Conservation (phyloP, 1,284 basidiomycete genomes). For the Leccinum olivaceoglutinosum region DNA sequence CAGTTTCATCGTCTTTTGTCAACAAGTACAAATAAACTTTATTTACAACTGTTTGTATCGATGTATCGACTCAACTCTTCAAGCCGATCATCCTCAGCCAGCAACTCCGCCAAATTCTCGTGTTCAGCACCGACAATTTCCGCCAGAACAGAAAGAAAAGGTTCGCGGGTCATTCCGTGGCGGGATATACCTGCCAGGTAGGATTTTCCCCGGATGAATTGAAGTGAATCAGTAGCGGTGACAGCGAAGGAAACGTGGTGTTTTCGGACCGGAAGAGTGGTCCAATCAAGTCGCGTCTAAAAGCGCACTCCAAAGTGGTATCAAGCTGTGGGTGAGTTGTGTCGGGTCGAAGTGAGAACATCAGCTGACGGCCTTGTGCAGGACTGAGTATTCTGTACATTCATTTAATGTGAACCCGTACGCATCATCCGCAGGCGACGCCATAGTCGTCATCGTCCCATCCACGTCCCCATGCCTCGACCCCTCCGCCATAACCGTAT, state of each 20-base stretch:
- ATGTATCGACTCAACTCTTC: too few species aligned
- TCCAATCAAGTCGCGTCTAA: constrained; percentile 84
- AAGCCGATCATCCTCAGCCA: too few species aligned
- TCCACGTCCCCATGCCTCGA: constrained; percentile 26
- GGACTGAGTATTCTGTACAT: constrained; percentile 30
- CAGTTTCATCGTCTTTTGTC: too few species aligned
- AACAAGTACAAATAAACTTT: too few species aligned
- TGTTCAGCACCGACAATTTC: constrained; percentile 96
- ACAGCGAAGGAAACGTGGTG: constrained; percentile 90
- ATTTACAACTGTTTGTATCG: too few species aligned
- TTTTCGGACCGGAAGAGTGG: constrained; percentile 99
- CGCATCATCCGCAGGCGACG: constrained; percentile 24
- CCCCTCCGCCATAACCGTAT: constrained; percentile 40
- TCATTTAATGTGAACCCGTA: constrained; percentile 2
- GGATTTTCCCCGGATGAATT: constrained; percentile 93
- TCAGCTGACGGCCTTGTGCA: constrained; percentile 19
- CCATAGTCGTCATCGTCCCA: constrained; percentile 21
- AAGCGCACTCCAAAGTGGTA: constrained; percentile 94
- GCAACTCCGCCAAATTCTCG: constrained; percentile 66
- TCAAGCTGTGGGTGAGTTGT: constrained; percentile 82
- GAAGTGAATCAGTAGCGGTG: constrained; percentile 94
- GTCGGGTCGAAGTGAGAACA: neutral
- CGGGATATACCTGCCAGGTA: constrained; percentile 95
- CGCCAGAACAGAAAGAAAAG: constrained; percentile 97
- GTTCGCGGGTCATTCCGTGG: constrained; percentile 93